Conservation (phyloP, 345 rosid species). For the Noccaea caerulescens region DNA sequence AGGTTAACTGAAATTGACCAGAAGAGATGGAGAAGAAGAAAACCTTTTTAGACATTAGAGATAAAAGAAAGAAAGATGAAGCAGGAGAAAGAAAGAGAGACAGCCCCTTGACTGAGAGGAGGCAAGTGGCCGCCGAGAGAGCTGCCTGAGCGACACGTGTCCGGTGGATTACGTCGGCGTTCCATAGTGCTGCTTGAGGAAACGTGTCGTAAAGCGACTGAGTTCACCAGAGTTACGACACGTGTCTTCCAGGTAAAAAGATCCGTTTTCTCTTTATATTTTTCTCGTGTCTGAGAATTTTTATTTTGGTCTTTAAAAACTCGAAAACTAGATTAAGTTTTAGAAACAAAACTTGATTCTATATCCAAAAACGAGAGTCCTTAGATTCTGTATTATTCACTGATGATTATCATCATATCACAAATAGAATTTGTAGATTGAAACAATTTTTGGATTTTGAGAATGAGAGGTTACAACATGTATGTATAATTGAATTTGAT, state of each 20-base stretch:
- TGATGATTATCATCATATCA: neutral
- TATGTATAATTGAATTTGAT: conserved; percentile 21
- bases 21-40: conserved; percentile 11
- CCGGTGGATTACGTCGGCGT: conserved; percentile 47
- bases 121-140: conserved; percentile 75
- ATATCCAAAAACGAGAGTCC: neutral
- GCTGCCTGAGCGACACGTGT: conserved; percentile 68
- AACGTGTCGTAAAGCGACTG: conserved; percentile 47
- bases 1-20: conserved; percentile 1
- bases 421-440: neutral
- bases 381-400: neutral
- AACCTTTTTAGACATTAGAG: conserved; percentile 26
- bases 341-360: neutral
- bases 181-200: conserved; percentile 36
- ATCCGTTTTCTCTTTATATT: conserved; percentile 36
- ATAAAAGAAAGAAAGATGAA: neutral
- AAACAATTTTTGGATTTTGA: neutral
- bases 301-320: neutral
- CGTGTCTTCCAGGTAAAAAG: conserved; percentile 42
- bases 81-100: conserved; percentile 40
- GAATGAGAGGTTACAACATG: neutral
- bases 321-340: neutral
- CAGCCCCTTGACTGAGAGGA: conserved; percentile 41
- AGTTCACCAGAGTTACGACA: conserved; percentile 25
- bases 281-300: neutral